Conservation (phyloP, 768 basidiomycete species). For the Pholiota microspora region DNA sequence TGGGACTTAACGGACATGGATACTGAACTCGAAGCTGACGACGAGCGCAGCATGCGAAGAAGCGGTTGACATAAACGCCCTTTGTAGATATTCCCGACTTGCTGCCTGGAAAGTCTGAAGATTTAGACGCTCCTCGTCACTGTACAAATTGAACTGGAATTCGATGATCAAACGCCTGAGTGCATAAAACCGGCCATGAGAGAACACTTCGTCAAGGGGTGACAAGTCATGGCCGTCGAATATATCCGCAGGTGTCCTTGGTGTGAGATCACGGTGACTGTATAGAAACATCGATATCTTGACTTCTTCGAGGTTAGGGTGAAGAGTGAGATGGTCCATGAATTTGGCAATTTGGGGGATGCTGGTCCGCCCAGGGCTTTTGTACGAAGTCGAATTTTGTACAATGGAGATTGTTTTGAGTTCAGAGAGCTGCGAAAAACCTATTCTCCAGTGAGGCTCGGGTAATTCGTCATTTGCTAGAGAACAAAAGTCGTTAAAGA, state of each 20-base stretch:
- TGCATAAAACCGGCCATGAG: slow-evolving; percentile 4
- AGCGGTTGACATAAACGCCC: neutral
- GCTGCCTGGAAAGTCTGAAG: neutral
- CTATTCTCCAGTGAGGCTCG: slow-evolving; percentile 3
- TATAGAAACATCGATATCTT: slow-evolving; percentile 8
- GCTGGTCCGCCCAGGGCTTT: neutral
- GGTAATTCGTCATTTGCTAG: neutral
- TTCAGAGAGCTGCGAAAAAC: neutral
- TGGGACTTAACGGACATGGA: neutral
- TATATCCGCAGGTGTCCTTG: slow-evolving; percentile 1
- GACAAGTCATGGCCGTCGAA: slow-evolving; percentile 8
- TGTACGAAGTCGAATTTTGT: slow-evolving; percentile 11
- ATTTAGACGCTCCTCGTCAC: neutral
- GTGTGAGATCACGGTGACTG: neutral
- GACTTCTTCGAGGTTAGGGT: slow-evolving; percentile 4
- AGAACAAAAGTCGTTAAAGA: slow-evolving; percentile 4
- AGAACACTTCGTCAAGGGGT: slow-evolving; percentile 10
- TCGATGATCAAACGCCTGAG: slow-evolving; percentile 6
- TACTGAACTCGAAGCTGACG: neutral
- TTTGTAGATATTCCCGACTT: slow-evolving; percentile 1
- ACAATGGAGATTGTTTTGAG: slow-evolving; percentile 7
- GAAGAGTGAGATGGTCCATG: slow-evolving; percentile 1
- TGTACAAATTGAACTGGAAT: slow-evolving; percentile 6
- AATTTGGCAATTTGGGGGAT: slow-evolving; percentile 5
- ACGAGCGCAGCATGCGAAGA: neutral